Evolutionary conservation across 2,329 filamentous ascomycete species (phyloP).

Genomic region (Ophiostoma fasciatum): DNA sequence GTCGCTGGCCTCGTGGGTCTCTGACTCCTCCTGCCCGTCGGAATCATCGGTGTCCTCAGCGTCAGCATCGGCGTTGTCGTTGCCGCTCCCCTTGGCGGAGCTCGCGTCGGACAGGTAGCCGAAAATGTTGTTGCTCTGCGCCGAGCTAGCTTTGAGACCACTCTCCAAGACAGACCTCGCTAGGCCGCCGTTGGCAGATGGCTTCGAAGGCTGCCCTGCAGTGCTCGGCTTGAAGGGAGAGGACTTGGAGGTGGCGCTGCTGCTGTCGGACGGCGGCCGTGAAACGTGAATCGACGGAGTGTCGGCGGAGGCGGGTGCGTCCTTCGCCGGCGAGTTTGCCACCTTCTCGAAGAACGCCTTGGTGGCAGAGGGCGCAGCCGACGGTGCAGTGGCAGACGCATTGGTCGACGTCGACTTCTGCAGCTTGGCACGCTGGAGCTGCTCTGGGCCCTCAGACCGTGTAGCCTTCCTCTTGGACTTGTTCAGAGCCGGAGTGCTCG

Average conservation of each 20-base stretch:
- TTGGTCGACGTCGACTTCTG: conserved; percentile 25
- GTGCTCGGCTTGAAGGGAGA: conserved; percentile 17
- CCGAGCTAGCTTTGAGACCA: conserved; percentile 11
- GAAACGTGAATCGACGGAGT: conserved; percentile 5
- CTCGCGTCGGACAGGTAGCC: conserved; percentile 43
- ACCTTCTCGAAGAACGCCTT: conserved; percentile 43
- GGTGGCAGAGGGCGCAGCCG: conserved; percentile 32
- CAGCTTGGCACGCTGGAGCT: conserved; percentile 34
- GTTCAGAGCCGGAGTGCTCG: conserved; percentile 20
- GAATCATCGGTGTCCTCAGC: conserved; percentile 23
- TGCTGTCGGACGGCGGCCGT: conserved; percentile 16
- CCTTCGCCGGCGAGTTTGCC: conserved; percentile 31
- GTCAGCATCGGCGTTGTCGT: conserved; percentile 27
- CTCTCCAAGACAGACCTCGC: conserved; percentile 28
- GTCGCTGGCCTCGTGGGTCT: conserved; percentile 27
- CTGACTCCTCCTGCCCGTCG: conserved; percentile 28
- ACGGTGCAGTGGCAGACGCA: neutral
- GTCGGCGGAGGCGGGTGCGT: conserved; percentile 13
- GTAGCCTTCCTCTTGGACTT: conserved; percentile 40
- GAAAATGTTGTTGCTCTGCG: conserved; percentile 41
- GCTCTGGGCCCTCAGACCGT: conserved; percentile 26
- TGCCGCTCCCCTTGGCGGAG: conserved; percentile 38
- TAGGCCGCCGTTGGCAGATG: conserved; percentile 20
- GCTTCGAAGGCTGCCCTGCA: conserved; percentile 19
- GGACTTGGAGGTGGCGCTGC: conserved; percentile 11